Conservation (phyloP, 2,329 filamentous ascomycete species). For the Venturia effusa region DNA sequence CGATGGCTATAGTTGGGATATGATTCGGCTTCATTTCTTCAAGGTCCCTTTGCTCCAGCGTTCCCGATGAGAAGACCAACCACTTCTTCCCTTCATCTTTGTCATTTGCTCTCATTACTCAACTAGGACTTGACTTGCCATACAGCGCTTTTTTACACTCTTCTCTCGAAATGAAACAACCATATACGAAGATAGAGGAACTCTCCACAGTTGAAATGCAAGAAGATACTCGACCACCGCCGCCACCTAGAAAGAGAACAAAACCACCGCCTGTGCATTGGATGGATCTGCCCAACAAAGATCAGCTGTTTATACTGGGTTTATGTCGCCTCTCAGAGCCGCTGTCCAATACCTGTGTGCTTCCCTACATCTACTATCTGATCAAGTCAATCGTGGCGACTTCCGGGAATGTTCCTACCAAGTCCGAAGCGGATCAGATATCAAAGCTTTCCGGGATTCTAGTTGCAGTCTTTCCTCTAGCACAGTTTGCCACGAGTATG, state of each 20-base stretch:
- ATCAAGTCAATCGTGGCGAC: conserved; percentile 53
- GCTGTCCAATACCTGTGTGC: conserved; percentile 57
- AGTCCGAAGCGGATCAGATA: conserved; percentile 40
- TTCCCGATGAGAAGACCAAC: neutral
- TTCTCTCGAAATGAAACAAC: neutral
- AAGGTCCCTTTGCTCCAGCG: neutral
- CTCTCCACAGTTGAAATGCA: neutral
- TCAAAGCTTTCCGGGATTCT: conserved; percentile 57
- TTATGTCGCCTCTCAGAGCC: conserved; percentile 61
- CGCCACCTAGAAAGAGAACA: neutral
- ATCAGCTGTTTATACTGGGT: conserved; percentile 57
- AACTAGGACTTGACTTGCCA: neutral
- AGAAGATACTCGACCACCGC: neutral
- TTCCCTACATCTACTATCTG: conserved; percentile 65
- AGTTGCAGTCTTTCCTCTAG: conserved; percentile 57
- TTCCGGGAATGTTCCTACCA: conserved; percentile 27
- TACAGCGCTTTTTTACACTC: too few species aligned
- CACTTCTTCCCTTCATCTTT: neutral
- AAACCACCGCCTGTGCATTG: conserved; percentile 31
- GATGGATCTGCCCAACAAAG: conserved; percentile 54
- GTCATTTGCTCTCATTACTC: neutral
- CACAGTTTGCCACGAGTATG: conserved; percentile 61
- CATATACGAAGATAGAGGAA: neutral
- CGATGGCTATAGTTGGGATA: neutral
- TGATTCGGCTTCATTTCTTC: neutral